These are phyloP conservation scores for Rhodomyrtus psidioides DNA, from an alignment of 441 rosid species.

Conservation along the genomic window DNA sequence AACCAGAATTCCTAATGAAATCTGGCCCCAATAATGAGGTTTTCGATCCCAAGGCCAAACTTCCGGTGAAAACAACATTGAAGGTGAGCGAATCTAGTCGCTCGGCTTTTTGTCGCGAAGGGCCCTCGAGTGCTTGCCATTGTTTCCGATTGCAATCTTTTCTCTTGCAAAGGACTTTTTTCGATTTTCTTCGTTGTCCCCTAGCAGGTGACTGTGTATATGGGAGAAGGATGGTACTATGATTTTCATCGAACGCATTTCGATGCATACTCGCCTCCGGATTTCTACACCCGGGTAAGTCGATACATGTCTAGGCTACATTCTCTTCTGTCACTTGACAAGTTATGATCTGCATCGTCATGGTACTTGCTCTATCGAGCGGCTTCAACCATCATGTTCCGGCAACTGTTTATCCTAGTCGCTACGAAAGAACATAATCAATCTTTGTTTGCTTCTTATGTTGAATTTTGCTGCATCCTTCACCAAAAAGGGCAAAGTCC, in stretches of 20 bases:
- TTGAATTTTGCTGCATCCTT: not conserved
- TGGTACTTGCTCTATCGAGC: not conserved
- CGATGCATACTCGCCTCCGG: conserved; percentile 5
- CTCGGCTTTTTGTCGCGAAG: not conserved
- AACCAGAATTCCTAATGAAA: not conserved
- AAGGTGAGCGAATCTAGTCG: not conserved
- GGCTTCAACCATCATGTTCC: not conserved
- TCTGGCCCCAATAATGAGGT: not conserved
- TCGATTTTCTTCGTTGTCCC: not conserved
- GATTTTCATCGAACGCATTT: conserved; percentile 2
- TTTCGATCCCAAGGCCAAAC: conserved; percentile 1
- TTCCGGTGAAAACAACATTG: conserved; percentile 3
- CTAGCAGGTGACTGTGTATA: not conserved
- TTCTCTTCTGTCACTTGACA: not conserved
- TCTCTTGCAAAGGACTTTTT: not conserved
- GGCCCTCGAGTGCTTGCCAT: not conserved
- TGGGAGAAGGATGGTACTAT: conserved; percentile 9
- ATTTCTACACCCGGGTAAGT: conserved; percentile 4
- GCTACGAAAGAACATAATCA: not conserved
- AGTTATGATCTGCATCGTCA: not conserved
- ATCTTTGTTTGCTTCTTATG: too few species aligned
- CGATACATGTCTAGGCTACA: not conserved
- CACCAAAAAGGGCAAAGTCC: not conserved
- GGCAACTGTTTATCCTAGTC: not conserved
- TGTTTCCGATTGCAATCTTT: not conserved